These are phyloP conservation scores for Geotrichum reessii DNA, from an alignment of 1,139 yeast species.

Conservation along the genomic window DNA sequence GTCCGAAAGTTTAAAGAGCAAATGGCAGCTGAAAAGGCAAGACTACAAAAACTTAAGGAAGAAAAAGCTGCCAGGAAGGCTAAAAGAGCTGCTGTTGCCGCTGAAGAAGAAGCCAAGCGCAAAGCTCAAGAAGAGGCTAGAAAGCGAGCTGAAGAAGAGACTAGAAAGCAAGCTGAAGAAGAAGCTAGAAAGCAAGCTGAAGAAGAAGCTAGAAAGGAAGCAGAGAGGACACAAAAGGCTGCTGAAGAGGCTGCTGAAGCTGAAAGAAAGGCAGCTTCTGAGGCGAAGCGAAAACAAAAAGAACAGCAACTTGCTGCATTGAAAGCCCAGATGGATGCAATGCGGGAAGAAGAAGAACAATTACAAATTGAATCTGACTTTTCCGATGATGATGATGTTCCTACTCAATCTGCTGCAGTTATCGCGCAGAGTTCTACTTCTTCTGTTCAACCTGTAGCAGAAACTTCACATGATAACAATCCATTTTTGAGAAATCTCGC, in stretches of 20 bases:
- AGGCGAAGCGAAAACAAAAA: slow-evolving; percentile 31
- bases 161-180: slow-evolving; percentile 7
- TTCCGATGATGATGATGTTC: slow-evolving; percentile 31
- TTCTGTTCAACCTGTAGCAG: slow-evolving; percentile 19
- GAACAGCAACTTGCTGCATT: slow-evolving; percentile 58
- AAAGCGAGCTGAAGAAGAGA: slow-evolving; percentile 1
- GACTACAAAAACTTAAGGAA: slow-evolving; percentile 28
- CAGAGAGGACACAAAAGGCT: slow-evolving; percentile 34
- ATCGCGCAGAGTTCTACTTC: slow-evolving; percentile 8
- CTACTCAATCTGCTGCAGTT: slow-evolving; percentile 12
- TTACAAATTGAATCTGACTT: slow-evolving; percentile 24
- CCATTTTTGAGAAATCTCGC: slow-evolving; percentile 21
- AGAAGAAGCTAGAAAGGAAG: slow-evolving; percentile 46
- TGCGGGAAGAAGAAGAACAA: slow-evolving; percentile 38
- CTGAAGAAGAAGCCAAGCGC: slow-evolving; percentile 29
- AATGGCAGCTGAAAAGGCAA: slow-evolving; percentile 38
- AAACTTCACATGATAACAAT: slow-evolving; percentile 19
- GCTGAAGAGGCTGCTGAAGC: slow-evolving; percentile 18
- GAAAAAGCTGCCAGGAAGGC: slow-evolving; percentile 31
- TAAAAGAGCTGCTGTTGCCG: slow-evolving; percentile 27
- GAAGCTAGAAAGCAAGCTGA: slow-evolving; percentile 30
- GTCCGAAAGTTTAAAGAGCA: slow-evolving; percentile 45
- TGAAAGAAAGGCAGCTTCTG: slow-evolving; percentile 4
- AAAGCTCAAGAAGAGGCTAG: slow-evolving; percentile 21
- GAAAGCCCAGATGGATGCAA: slow-evolving; percentile 59